These are phyloP conservation scores for Dioszegia crocea DNA, from an alignment of 768 basidiomycete species.

Conservation along the genomic window DNA sequence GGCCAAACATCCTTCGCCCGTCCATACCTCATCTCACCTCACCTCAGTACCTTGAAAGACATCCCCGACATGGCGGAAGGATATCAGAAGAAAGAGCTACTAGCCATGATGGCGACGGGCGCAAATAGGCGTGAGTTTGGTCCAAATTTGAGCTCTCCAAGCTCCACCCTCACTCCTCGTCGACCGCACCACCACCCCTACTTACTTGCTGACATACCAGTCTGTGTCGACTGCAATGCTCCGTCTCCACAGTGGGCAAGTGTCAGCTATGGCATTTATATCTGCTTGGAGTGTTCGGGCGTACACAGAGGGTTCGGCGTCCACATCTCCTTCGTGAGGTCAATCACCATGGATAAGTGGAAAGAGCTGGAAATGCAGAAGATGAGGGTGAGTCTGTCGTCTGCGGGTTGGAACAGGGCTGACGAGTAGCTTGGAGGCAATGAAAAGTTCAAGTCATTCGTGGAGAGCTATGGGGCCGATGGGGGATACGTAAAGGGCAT, in stretches of 20 bases:
- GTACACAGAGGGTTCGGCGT: slow-evolving; percentile 75
- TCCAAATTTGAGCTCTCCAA: background rate
- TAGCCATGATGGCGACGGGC: slow-evolving; percentile 68
- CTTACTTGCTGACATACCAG: slow-evolving; percentile 24
- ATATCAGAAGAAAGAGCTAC: slow-evolving; percentile 65
- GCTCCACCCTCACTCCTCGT: no score
- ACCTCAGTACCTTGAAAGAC: no score
- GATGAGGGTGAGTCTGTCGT: slow-evolving; percentile 69
- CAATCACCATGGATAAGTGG: slow-evolving; percentile 96
- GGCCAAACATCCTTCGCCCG: background rate
- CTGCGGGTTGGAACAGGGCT: background rate
- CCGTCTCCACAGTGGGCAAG: slow-evolving; percentile 92
- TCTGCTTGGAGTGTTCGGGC: slow-evolving; percentile 68
- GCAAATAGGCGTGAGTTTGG: slow-evolving; percentile 64
- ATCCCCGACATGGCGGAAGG: slow-evolving; percentile 56
- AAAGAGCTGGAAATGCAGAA: slow-evolving; percentile 67
- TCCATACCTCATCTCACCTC: no score
- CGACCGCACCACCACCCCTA: background rate
- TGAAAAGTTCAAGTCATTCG: slow-evolving; percentile 70
- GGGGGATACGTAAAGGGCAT: slow-evolving; percentile 36
- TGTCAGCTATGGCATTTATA: slow-evolving; percentile 62
- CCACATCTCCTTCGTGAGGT: slow-evolving; percentile 82
- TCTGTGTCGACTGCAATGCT: slow-evolving; percentile 75
- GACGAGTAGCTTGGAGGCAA: slow-evolving; percentile 75
- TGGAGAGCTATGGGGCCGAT: slow-evolving; percentile 51